Evolutionary conservation across 768 basidiomycete species (phyloP).

Genomic region (Hypsizygus marmoreus): DNA sequence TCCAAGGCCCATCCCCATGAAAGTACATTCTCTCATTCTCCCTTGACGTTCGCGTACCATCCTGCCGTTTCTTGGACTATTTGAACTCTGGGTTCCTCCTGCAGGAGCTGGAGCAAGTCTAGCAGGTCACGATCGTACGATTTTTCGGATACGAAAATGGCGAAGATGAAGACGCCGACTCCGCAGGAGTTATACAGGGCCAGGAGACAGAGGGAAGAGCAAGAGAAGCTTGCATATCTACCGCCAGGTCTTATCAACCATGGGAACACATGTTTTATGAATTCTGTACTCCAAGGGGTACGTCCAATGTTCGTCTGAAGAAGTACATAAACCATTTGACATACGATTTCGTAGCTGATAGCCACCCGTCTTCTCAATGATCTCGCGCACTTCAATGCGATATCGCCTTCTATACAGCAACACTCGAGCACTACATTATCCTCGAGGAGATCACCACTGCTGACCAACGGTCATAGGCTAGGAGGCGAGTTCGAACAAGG

Average conservation of each 20-base stretch:
- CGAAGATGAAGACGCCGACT: conserved; percentile 54
- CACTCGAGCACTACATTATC: conserved; percentile 41
- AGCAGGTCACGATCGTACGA: neutral
- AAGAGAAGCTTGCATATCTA: conserved; percentile 57
- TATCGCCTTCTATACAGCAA: conserved; percentile 42
- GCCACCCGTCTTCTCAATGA: conserved; percentile 64
- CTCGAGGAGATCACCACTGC: conserved; percentile 60
- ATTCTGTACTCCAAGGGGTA: conserved; percentile 89
- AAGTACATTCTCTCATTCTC: neutral
- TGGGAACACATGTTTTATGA: conserved; percentile 95
- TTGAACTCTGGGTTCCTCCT: neutral
- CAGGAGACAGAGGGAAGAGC: conserved; percentile 61
- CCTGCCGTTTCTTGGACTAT: neutral
- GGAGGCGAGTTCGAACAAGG: conserved; percentile 53
- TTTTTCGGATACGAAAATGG: conserved; percentile 35
- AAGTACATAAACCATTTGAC: conserved; percentile 1
- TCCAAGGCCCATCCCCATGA: neutral
- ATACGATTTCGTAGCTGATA: conserved; percentile 49
- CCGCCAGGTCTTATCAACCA: conserved; percentile 80
- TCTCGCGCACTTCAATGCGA: conserved; percentile 55
- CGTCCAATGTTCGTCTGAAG: conserved; percentile 33
- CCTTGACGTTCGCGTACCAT: neutral
- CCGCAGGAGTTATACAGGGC: conserved; percentile 66
- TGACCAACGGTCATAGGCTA: conserved; percentile 65
- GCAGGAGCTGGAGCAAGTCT: neutral